phyloP scores from a whole-genome alignment of 2,329 filamentous ascomycete species.

The Bipolaris gigantea region DNA sequence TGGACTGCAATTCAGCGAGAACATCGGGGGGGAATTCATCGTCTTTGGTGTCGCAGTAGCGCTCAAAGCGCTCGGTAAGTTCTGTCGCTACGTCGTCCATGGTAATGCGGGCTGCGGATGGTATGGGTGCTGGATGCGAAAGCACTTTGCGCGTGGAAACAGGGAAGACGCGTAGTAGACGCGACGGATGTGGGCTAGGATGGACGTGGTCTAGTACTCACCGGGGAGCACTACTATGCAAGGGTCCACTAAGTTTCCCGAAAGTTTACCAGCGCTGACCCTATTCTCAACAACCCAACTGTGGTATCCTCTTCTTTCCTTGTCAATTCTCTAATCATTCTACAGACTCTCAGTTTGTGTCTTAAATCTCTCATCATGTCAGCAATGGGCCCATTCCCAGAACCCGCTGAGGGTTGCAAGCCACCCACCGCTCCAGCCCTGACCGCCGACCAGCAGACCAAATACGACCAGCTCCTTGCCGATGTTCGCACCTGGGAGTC shows the following conservation, averaged over 20 bases:
- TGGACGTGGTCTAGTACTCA: constrained; percentile 22
- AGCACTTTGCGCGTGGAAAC: constrained; percentile 16
- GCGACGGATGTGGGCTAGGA: constrained; percentile 26
- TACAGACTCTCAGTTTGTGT: not conserved
- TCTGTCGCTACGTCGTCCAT: constrained; percentile 58
- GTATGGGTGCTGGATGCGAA: constrained; percentile 6
- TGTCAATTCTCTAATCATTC: not conserved
- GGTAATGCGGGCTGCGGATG: constrained; percentile 9
- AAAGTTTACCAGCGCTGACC: constrained; percentile 16
- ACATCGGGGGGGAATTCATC: constrained; percentile 72
- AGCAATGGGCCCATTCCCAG: constrained; percentile 38
- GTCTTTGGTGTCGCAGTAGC: constrained; percentile 57
- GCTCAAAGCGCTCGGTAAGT: constrained; percentile 63
- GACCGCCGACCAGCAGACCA: constrained; percentile 74
- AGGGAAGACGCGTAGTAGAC: constrained; percentile 35
- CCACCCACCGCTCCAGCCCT: constrained; percentile 62
- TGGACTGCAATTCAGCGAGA: constrained; percentile 78
- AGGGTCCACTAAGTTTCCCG: constrained; percentile 16
- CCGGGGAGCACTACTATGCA: constrained; percentile 10
- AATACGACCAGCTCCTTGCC: constrained; percentile 77
- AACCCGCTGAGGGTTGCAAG: constrained; percentile 54
- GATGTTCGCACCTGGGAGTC: constrained; percentile 71
- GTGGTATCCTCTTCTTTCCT: not conserved
- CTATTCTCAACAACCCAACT: not conserved
- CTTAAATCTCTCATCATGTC: constrained; percentile 21